These are phyloP conservation scores for Puccinia hordei DNA, from an alignment of 1,284 basidiomycete genomes.

Conservation along the genomic window DNA sequence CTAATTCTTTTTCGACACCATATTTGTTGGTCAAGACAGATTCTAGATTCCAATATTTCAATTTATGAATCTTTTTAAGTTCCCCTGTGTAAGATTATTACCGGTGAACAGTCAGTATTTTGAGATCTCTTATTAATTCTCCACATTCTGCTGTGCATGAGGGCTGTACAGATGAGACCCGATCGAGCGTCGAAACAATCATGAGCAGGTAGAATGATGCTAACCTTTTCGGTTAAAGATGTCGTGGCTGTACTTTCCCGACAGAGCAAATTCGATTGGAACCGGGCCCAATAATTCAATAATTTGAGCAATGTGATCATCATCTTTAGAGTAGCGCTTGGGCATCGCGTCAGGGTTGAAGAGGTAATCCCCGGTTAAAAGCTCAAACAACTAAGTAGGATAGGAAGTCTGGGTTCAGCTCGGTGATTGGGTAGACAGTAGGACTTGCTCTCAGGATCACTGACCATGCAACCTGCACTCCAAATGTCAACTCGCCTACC, in stretches of 20 bases:
- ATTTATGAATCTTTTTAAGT: conserved; percentile 85
- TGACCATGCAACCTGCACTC: conserved; percentile 89
- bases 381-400: conserved; percentile 75
- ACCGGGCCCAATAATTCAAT: conserved; percentile 91
- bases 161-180: too few relatives aligned
- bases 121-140: background rate
- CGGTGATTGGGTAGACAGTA: background rate
- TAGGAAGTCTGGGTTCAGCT: conserved; percentile 65
- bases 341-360: conserved; percentile 82
- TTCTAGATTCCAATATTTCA: conserved; percentile 90
- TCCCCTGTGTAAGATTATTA: too few relatives aligned
- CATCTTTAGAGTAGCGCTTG: conserved; percentile 83
- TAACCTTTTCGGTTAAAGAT: conserved; percentile 91
- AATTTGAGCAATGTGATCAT: conserved; percentile 98
- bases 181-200: too few relatives aligned
- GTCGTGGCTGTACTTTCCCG: conserved; percentile 90
- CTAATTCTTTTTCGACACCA: conserved; percentile 79
- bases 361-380: conserved; percentile 80
- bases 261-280: conserved; percentile 79
- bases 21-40: conserved; percentile 87
- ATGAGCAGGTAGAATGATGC: conserved; percentile 54
- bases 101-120: background rate
- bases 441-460: background rate
- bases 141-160: background rate
- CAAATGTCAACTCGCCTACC: conserved; percentile 91